These are phyloP conservation scores for Diplodia corticola DNA, from an alignment of 2,329 filamentous ascomycete genomes.

Conservation along the genomic window DNA sequence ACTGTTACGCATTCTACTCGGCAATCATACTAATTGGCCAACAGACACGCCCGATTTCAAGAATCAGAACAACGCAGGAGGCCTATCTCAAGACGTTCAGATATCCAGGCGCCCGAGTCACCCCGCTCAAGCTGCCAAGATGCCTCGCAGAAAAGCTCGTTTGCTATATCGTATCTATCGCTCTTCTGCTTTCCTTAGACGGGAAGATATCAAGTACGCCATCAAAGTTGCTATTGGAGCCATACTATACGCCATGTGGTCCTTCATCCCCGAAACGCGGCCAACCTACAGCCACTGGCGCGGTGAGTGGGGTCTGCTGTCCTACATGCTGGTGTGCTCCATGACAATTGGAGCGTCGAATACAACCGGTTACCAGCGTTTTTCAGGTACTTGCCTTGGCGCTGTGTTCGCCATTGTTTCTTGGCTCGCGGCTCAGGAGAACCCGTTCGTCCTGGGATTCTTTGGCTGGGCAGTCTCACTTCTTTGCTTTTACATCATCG, in stretches of 20 bases:
- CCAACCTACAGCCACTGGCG: conserved; percentile 84
- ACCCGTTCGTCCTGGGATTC: conserved; percentile 72
- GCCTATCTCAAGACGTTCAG: conserved; percentile 38
- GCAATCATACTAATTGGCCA: conserved; percentile 22
- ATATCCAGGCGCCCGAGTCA: conserved; percentile 29
- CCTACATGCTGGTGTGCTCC: conserved; percentile 96
- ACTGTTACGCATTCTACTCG: not conserved
- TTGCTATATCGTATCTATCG: conserved; percentile 50
- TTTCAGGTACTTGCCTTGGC: conserved; percentile 82
- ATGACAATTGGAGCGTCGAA: conserved; percentile 98
- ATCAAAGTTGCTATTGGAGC: conserved; percentile 93
- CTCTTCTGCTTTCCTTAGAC: conserved; percentile 57
- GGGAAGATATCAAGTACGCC: conserved; percentile 74
- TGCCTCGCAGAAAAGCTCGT: conserved; percentile 28
- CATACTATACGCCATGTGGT: conserved; percentile 81
- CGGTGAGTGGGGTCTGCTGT: conserved; percentile 94
- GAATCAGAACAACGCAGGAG: conserved; percentile 33
- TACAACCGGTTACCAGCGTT: conserved; percentile 83
- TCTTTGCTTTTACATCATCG: conserved; percentile 85
- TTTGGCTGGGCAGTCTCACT: conserved; percentile 80
- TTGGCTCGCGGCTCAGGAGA: conserved; percentile 76
- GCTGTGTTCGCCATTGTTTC: conserved; percentile 71
- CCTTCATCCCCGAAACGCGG: conserved; percentile 77
- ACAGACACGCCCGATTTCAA: conserved; percentile 32
- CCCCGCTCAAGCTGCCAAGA: conserved; percentile 2